Conservation (phyloP, 495 filamentous ascomycete genomes). For the Friedmanniomyces simplex region DNA sequence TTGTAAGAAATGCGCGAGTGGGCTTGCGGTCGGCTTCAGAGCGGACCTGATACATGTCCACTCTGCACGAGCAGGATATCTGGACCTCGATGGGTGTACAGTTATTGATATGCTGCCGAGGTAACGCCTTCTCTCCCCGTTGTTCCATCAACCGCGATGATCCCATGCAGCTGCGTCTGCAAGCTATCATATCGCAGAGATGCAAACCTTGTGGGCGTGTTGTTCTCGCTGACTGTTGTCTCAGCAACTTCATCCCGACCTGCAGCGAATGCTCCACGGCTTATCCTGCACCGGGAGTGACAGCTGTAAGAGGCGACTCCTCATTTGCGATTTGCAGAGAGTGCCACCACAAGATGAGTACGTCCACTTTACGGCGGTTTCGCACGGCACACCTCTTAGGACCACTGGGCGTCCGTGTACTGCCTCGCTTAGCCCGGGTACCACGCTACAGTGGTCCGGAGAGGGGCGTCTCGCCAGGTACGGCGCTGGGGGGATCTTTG, state of each 20-base stretch:
- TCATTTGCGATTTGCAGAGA: slow-evolving; percentile 67
- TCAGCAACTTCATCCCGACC: slow-evolving; percentile 69
- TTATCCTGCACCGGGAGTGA: slow-evolving; percentile 51
- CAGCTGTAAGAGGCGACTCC: slow-evolving; percentile 64
- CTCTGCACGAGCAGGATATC: slow-evolving; percentile 68
- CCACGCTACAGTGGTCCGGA: no score
- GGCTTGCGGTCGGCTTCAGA: slow-evolving; percentile 59
- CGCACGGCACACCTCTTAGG: no score
- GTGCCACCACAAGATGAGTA: slow-evolving; percentile 76
- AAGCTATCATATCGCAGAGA: no score
- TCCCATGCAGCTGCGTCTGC: no score
- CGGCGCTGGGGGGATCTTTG: background rate
- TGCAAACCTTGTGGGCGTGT: background rate
- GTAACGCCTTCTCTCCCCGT: slow-evolving; percentile 28
- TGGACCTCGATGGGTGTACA: slow-evolving; percentile 71
- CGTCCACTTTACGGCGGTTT: slow-evolving; percentile 7
- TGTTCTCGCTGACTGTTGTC: background rate
- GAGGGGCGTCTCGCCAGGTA: no score
- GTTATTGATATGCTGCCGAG: slow-evolving; percentile 72
- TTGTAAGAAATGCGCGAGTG: slow-evolving; percentile 70
- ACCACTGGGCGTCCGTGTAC: no score
- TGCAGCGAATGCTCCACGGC: slow-evolving; percentile 70
- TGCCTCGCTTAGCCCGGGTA: no score
- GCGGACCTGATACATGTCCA: slow-evolving; percentile 66
- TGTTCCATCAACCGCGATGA: no score